A percentile compares a stretch with the other conserved stretches of the same genome.
Evolutionary conservation across 495 filamentous ascomycete species (phyloP).

Genomic region (Aspergillus kassunensis): DNA sequence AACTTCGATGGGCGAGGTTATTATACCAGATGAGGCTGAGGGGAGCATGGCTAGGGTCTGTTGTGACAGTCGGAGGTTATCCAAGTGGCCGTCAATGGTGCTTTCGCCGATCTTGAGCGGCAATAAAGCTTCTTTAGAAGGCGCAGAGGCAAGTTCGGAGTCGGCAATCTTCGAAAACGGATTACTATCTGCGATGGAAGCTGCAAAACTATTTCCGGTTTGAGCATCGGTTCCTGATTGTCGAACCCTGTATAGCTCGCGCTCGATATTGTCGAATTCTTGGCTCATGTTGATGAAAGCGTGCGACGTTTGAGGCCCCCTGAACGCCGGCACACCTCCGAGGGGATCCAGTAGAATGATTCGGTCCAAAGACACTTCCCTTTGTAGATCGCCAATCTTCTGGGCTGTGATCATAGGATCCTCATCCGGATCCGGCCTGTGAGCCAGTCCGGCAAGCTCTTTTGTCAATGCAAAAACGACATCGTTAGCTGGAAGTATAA

Average conservation of each 20-base stretch:
- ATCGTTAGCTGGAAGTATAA: conserved; percentile 58
- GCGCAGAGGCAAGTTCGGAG: conserved; percentile 25
- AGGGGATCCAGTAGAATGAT: conserved; percentile 85
- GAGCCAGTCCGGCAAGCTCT: conserved; percentile 61
- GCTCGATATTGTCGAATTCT: conserved; percentile 66
- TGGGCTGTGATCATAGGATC: conserved; percentile 42
- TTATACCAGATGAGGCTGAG: conserved; percentile 75
- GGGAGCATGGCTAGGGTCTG: conserved; percentile 73
- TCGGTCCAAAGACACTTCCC: conserved; percentile 68
- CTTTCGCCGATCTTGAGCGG: conserved; percentile 12
- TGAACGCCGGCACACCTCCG: conserved; percentile 76
- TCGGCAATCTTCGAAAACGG: conserved; percentile 45
- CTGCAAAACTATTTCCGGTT: conserved; percentile 10
- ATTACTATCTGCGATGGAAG: conserved; percentile 35
- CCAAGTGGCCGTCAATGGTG: conserved; percentile 51
- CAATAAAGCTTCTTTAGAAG: conserved; percentile 8
- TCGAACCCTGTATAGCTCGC: conserved; percentile 47
- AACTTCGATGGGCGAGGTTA: conserved; percentile 81
- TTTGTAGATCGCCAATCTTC: conserved; percentile 40
- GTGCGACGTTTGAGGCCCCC: conserved; percentile 64
- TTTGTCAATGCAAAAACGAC: conserved; percentile 66
- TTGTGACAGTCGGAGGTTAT: conserved; percentile 69
- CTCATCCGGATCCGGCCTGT: conserved; percentile 39
- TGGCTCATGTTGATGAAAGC: conserved; percentile 96
- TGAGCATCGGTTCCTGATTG: conserved; percentile 14